These are phyloP conservation scores for Dryas drummondii DNA, from an alignment of 306 rosid genomes.

Conservation along the genomic window DNA sequence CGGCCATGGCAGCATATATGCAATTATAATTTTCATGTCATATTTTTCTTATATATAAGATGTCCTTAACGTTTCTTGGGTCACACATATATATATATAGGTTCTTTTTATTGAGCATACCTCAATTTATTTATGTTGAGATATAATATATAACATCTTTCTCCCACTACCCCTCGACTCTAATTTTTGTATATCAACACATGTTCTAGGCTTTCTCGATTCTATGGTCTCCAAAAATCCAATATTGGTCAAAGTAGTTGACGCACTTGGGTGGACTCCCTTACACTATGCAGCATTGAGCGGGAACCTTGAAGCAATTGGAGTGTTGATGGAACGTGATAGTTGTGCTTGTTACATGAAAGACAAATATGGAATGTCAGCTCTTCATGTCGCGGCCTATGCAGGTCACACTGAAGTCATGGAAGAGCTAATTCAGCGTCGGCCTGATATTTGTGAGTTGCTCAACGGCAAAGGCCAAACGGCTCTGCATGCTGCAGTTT, in stretches of 20 bases:
- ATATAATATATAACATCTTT: too few relatives aligned
- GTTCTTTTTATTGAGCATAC: too few relatives aligned
- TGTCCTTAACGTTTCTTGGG: too few relatives aligned
- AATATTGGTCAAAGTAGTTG: not conserved
- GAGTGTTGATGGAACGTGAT: not conserved
- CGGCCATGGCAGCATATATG: too few relatives aligned
- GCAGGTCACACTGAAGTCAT: not conserved
- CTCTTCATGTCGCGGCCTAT: slow-evolving; percentile 16
- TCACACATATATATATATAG: too few relatives aligned
- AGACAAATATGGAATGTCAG: slow-evolving; percentile 14
- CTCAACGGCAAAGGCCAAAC: not conserved
- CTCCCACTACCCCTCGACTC: not conserved
- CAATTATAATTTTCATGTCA: too few relatives aligned
- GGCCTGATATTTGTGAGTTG: slow-evolving; percentile 11
- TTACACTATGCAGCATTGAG: slow-evolving; percentile 7
- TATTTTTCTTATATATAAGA: too few relatives aligned
- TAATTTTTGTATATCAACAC: not conserved
- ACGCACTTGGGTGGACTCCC: slow-evolving; percentile 17
- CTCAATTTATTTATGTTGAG: too few relatives aligned
- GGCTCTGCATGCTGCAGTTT: slow-evolving; percentile 5
- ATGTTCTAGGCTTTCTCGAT: not conserved
- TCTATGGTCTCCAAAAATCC: not conserved
- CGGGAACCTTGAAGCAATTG: not conserved
- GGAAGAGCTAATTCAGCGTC: not conserved
- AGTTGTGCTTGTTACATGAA: not conserved